Percentiles rank a stretch among this genome's conserved stretches.
These are phyloP conservation scores for Epichloe hybrida DNA, from an alignment of 2,329 filamentous ascomycete genomes.

Conservation along the genomic window DNA sequence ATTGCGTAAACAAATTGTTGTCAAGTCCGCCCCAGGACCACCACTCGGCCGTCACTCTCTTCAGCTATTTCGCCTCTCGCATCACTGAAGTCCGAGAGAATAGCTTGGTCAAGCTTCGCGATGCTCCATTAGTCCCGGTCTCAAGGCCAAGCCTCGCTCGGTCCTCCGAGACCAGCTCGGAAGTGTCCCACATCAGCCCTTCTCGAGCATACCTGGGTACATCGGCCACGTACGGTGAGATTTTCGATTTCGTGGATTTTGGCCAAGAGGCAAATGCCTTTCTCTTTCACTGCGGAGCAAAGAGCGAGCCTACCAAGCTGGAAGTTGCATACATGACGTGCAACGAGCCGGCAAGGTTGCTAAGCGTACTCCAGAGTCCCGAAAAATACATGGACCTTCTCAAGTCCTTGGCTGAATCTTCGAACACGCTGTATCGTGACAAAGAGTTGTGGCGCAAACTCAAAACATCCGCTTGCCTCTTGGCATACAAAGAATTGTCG, in stretches of 20 bases:
- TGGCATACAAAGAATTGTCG: slow-evolving; percentile 67
- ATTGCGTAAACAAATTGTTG: slow-evolving; percentile 63
- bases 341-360: slow-evolving; percentile 66
- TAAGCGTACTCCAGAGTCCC: slow-evolving; percentile 63
- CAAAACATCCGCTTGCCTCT: slow-evolving; percentile 60
- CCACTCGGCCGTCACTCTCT: slow-evolving; percentile 55
- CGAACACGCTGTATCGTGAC: slow-evolving; percentile 58
- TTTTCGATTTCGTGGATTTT: slow-evolving; percentile 97
- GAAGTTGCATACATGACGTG: slow-evolving; percentile 81
- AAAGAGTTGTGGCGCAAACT: slow-evolving; percentile 66
- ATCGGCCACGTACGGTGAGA: slow-evolving; percentile 59
- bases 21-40: slow-evolving; percentile 56
- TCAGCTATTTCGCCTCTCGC: slow-evolving; percentile 71
- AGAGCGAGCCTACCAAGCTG: slow-evolving; percentile 73
- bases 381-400: slow-evolving; percentile 82
- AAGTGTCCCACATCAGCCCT: slow-evolving; percentile 41
- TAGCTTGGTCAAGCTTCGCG: slow-evolving; percentile 45
- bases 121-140: slow-evolving; percentile 61
- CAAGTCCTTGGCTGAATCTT: slow-evolving; percentile 63
- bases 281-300: slow-evolving; percentile 76
- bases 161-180: slow-evolving; percentile 22
- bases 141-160: slow-evolving; percentile 16
- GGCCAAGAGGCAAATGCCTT: slow-evolving; percentile 79
- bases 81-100: slow-evolving; percentile 56
- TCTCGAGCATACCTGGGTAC: slow-evolving; percentile 68